Evolutionary conservation across 176 grass and related monocot species (phyloP).

Genomic region (Lolium multiflorum): DNA sequence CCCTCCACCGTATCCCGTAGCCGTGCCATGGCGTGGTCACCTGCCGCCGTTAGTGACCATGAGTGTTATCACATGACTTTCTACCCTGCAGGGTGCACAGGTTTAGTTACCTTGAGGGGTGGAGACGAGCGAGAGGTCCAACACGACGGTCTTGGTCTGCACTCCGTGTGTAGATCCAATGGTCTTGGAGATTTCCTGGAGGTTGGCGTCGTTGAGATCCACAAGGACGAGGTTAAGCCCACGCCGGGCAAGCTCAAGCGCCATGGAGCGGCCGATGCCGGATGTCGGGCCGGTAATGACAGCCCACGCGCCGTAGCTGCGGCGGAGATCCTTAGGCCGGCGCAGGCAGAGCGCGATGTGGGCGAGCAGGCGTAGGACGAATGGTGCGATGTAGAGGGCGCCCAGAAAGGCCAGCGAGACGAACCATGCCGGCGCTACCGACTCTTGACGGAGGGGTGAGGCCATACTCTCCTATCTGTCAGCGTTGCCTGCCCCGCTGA

Average conservation of each 20-base stretch:
- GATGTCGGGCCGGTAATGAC: slow-evolving; percentile 35
- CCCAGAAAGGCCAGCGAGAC: background rate
- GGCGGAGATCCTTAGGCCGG: slow-evolving; percentile 6
- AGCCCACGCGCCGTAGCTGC: slow-evolving; percentile 43
- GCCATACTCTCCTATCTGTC: background rate
- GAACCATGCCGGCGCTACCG: background rate
- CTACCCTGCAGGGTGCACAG: no score
- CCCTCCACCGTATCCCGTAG: slow-evolving; percentile 23
- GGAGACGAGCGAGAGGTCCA: no score
- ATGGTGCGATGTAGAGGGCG: background rate
- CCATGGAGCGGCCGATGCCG: slow-evolving; percentile 35
- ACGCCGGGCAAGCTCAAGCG: slow-evolving; percentile 30
- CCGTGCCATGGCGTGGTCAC: background rate
- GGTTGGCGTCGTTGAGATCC: slow-evolving; percentile 41
- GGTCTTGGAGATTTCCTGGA: slow-evolving; percentile 23
- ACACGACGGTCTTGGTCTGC: no score
- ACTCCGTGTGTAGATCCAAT: background rate
- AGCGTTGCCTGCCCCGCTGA: no score
- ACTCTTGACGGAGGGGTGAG: background rate
- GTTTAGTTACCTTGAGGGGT: background rate
- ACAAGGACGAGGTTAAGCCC: slow-evolving; percentile 53
- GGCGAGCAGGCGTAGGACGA: background rate
- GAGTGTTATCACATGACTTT: background rate
- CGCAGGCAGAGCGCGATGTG: no score
- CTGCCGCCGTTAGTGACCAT: background rate